Base-by-base conservation (phyloP, 164 flowering plant species). In the Vitis riparia region DNA sequence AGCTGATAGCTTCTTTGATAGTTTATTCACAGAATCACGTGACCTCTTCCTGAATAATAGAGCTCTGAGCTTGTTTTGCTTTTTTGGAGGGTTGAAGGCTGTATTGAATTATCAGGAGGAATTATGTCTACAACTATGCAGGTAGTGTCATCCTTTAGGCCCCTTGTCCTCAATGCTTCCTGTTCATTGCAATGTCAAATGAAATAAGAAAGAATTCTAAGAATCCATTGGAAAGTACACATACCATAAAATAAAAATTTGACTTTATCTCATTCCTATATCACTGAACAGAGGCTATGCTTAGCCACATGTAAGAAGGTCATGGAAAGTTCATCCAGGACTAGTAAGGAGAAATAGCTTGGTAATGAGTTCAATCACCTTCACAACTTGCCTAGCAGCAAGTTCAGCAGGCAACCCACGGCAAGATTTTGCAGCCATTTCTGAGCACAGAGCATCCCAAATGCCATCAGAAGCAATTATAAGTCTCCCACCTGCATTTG, bases 391-490 rank as follows among this genome's bases (percentile, higher is more conserved):
- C 70, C 82, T 77, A 66, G 98, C 89, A 78, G 97, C 98, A 74
- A 93, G 93, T 72, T 93, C 96, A 64, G 97, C 91, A 32, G 98
- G 94, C 82, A 93, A 79, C 9, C 98, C 97, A 23, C 87, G 89
- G 59, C 97, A 93, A 65, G 89, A 76, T 73, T 87, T 81, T 55
- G 98, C 98, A 67, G 93, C 91, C 80, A 75, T 77, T 32, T 91
- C 94, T 16, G 93, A 89, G 55, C 97, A 85, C 32, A 91, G 62
- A 27, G 97, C 95, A 77, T 93, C 98, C 98, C 98, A 93, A 51
- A 93, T 87, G 48, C 97, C 98, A 86, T 93, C 98, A 29, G 98
- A 93, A 66, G 97, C 93, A 58, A 93, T 83, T 71, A 93, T 87
- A 49, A 93, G 94, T 81, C 98, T 88, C 60, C 98, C 98, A 62